Base-by-base conservation (phyloP, 768 basidiomycete species). In the Podaxis sp. region DNA sequence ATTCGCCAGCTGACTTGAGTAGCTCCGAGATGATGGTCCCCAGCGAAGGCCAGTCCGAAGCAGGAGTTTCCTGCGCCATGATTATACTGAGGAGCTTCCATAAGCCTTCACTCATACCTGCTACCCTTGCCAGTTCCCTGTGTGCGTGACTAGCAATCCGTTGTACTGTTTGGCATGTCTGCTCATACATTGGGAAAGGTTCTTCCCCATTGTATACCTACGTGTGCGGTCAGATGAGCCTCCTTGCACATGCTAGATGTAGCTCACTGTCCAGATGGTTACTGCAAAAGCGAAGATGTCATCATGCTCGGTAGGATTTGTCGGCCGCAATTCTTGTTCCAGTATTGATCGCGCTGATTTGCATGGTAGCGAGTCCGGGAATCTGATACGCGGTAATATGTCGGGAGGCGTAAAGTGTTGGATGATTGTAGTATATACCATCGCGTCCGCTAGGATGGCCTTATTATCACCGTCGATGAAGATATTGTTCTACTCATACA, bases 261-360 rank as follows among this genome's bases (percentile, higher is more conserved):
- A 10, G 6, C 57, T 36, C 23, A 50, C 57, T 4, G 35, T 50
- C 47, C 47, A 50, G 36, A 23, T 28, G 23, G 57, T 58, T 7
- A 58, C 57, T 9, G 48, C 57, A 14, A 58, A 50, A 2, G 47
- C 57, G 25, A 58, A 58, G 36, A 50, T 35, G 11, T 58, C 48
- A 2, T 27, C 18, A 3, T 27, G 10, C 13, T 25, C 7, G 16
- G 32, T 50, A 0, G 48, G 57, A 35, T 44, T 13, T 9, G 57
- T 21, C 13, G 21, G 36, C 2, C 47, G 32, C 21, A 25, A 14
- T 14, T 38, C 46, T 21, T 50, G 2, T n/a, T n/a, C 32, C 46
- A 38, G 18, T 7, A 58, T 27, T 13, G 28, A 16, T 32, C 25
- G 18, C 6, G 37, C 57, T 27, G 57, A 21, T 38, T 50, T 58